Evolutionary conservation across 129 eudicot genomes (phyloP), one percentile per base, ranked within the genome.

Genomic region (Lonicera japonica): DNA sequence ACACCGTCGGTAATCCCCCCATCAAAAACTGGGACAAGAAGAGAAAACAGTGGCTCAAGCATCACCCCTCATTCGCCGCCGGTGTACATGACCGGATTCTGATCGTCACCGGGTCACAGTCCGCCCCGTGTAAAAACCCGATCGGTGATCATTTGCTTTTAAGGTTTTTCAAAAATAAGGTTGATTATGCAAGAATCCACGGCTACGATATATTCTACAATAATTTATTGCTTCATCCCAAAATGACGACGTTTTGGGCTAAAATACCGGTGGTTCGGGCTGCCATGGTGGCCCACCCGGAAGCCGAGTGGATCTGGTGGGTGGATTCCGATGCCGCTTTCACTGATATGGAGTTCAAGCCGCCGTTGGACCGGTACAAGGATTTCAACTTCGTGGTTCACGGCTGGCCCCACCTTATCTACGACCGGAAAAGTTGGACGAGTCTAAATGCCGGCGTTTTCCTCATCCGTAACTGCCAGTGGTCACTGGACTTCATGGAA

Each of bases 281-380:
- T 2, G 90, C 89, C 53, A 84, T 91, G 95, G 21, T 91, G 76
- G 98, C 94, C 67, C 98, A 81, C 75, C 95, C 95, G 54, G 97
- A 89, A 53, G 83, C 95, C 46, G 97, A 89, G 80, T 89, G 97
- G 97, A 78, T 89, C 60, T 89, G 97, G 97, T 89, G 97, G 97
- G 90, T 89, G 10, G 97, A 89, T 71, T 85, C 95, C 2, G 97
- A 90, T 64, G 97, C 95, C 0, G 97, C 70, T 5, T 64, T 88
- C 45, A 88, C 94, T 9, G 96, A 84, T 22, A 82, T 88, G 96
- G 89, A 88, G 21, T 88, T 84, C 43, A 72, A 76, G 75, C 64
- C 84, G 5, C 96, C 96, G 0, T 58, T 89, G 55, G 60, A 63
- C 39, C 78, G 83, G 29, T 89, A 89, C 75, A 77, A 70, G 60